Evolutionary conservation across 208 protist species (phyloP).

Genomic region (Angomonas deanei): DNA sequence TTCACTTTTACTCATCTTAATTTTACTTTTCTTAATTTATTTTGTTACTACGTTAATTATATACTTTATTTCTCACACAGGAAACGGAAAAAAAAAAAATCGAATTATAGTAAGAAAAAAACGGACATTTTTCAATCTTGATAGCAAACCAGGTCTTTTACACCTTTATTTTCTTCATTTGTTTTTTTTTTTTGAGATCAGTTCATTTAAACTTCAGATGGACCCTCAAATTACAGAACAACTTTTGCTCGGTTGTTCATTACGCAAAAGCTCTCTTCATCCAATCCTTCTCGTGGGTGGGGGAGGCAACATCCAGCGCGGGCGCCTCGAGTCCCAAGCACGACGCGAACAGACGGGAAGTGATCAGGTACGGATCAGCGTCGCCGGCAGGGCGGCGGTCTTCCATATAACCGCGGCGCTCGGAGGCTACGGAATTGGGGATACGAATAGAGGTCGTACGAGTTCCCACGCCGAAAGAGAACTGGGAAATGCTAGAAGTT

Average conservation of each 20-base stretch:
- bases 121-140: not conserved
- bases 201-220: too few species aligned
- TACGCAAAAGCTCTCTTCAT: slow-evolving; percentile 41
- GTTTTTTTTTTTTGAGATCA: slow-evolving; percentile 8
- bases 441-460: slow-evolving; percentile 95
- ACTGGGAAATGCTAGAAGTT: slow-evolving; percentile 67
- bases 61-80: not conserved
- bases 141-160: not conserved
- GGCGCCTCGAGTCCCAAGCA: slow-evolving; percentile 51
- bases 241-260: not conserved
- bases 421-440: slow-evolving; percentile 85
- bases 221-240: too few species aligned
- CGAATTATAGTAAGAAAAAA: not conserved
- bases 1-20: not conserved
- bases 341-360: slow-evolving; percentile 84
- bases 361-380: slow-evolving; percentile 96
- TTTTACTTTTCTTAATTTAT: slow-evolving; percentile 8
- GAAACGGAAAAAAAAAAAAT: not conserved
- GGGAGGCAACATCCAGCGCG: slow-evolving; percentile 49
- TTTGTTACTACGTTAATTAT: not conserved
- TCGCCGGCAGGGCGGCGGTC: slow-evolving; percentile 95
- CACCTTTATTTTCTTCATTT: slow-evolving; percentile 2
- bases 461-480: slow-evolving; percentile 79
- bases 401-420: slow-evolving; percentile 96
- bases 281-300: slow-evolving; percentile 58